Evolutionary conservation across 495 filamentous ascomycete genomes (phyloP), one percentile per base, ranked within the genome.

Genomic region (Xylaria scruposa): DNA sequence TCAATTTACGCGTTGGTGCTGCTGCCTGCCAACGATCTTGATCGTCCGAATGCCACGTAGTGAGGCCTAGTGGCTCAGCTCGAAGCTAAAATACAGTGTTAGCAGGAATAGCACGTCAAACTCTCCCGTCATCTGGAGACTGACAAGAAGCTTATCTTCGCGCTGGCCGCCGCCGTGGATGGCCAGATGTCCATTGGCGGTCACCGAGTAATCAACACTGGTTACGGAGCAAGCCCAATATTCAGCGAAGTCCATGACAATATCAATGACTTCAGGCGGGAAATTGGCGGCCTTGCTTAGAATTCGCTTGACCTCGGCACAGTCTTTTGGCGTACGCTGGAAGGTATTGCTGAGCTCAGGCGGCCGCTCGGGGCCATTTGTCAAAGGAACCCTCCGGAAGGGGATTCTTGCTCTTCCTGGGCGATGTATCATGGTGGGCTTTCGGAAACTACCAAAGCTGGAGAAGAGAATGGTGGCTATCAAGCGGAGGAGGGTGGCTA

Each of bases 231-330:
- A 84, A 0, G 88, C 86, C 92, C 92, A 94, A 75, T 93, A 93
- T 78, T 93, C 91, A 26, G 91, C 91, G 49, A 81, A 78, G 75
- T 93, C 91, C 65, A 92, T 75, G 44, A 94, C 88, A 63, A 82
- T 78, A 78, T 93, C 90, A n/a, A 92, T 76, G 26, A 94, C 75
- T 70, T 94, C 92, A 2, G 81, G 71, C 0, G 92, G 92, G 0
- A 93, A 78, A 1, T 76, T 70, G 44, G 83, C 76, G 9, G 75
- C 68, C 53, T 82, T 76, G 42, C 38, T 70, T 9, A 88, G 73
- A 72, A 87, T 84, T 8, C 75, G 67, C 72, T 84, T 88, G 46
- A 85, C 81, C 26, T 83, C 67, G 8, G 85, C 42, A 19, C 88
- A 82, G 74, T 89, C 85, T 15, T 75, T 54, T n/a, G 82, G 70